These are phyloP conservation scores for Cladorrhinum samala DNA, from an alignment of 495 filamentous ascomycete species.

Conservation along the genomic window DNA sequence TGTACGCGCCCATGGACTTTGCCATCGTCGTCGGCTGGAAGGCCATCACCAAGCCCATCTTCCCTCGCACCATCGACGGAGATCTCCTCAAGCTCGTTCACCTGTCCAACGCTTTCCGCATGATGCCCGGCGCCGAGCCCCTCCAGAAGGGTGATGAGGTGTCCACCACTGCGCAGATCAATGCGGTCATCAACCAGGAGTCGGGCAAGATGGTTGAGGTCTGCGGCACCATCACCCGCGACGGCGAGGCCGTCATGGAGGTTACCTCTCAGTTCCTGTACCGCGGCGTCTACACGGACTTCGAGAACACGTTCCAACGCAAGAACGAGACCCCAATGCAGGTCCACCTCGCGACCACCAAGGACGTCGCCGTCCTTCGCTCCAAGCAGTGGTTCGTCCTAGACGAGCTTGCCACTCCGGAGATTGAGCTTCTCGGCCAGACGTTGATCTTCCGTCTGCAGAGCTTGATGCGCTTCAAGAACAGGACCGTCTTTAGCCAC, in stretches of 20 bases:
- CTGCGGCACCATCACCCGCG: conserved; percentile 86
- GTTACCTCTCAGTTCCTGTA: conserved; percentile 98
- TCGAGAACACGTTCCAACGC: conserved; percentile 95
- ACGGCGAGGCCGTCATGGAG: conserved; percentile 90
- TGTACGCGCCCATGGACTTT: conserved; percentile 97
- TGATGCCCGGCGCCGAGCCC: conserved; percentile 92
- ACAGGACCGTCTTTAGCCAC: conserved; percentile 83
- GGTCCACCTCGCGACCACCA: conserved; percentile 73
- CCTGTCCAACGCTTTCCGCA: conserved; percentile 93
- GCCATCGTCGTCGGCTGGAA: conserved; percentile 99
- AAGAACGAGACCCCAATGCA: conserved; percentile 95
- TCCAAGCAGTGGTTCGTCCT: conserved; percentile 97
- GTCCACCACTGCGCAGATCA: conserved; percentile 90
- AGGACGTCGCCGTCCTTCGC: conserved; percentile 86
- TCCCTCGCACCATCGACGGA: conserved; percentile 89
- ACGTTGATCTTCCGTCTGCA: conserved; percentile 95
- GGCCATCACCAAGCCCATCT: conserved; percentile 97
- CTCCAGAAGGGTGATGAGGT: conserved; percentile 91
- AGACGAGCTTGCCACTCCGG: conserved; percentile 53
- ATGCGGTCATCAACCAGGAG: conserved; percentile 95
- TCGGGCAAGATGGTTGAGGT: conserved; percentile 99
- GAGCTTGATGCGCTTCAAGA: conserved; percentile 88
- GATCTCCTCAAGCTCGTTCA: conserved; percentile 93
- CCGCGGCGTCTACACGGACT: conserved; percentile 86
- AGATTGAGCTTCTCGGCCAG: conserved; percentile 79